Conservation (phyloP, 140 eudicot species). For the Bidens hawaiensis region DNA sequence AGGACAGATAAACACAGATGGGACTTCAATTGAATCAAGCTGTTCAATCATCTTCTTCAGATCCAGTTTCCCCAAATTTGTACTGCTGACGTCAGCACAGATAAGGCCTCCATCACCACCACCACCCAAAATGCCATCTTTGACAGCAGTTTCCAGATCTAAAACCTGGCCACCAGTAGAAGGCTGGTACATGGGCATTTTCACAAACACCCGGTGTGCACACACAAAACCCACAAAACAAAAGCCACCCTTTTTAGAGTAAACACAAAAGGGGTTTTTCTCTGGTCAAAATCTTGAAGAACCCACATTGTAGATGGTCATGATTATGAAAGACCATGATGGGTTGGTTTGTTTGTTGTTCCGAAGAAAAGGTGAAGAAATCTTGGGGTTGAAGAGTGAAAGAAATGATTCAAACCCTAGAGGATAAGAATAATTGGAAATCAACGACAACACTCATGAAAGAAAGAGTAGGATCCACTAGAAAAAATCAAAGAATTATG, state of each 20-base stretch:
- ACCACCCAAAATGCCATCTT: constrained; percentile 66
- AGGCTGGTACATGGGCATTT: constrained; percentile 59
- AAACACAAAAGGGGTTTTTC: background rate
- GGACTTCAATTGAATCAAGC: constrained; percentile 54
- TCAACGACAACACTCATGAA: constrained; percentile 16
- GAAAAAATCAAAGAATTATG: constrained; percentile 13
- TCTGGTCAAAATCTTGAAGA: background rate
- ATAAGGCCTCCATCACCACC: constrained; percentile 28
- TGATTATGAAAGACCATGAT: constrained; percentile 3
- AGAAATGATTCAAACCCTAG: constrained; percentile 8
- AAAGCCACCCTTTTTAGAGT: background rate
- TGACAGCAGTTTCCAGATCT: constrained; percentile 69
- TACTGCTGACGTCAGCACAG: background rate
- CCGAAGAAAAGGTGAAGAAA: constrained; percentile 11
- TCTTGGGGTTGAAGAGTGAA: constrained; percentile 14
- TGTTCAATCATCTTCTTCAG: constrained; percentile 68
- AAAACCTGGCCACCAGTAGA: constrained; percentile 47
- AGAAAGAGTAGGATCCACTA: constrained; percentile 16
- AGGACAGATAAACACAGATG: constrained; percentile 74
- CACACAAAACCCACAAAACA: background rate
- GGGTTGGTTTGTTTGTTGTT: background rate
- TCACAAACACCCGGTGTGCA: constrained; percentile 8
- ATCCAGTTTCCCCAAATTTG: constrained; percentile 44
- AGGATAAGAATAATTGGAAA: constrained; percentile 15
- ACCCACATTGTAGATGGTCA: constrained; percentile 14